These are phyloP conservation scores for Athelia sp. DNA, from an alignment of 1,284 basidiomycete genomes.

Conservation along the genomic window DNA sequence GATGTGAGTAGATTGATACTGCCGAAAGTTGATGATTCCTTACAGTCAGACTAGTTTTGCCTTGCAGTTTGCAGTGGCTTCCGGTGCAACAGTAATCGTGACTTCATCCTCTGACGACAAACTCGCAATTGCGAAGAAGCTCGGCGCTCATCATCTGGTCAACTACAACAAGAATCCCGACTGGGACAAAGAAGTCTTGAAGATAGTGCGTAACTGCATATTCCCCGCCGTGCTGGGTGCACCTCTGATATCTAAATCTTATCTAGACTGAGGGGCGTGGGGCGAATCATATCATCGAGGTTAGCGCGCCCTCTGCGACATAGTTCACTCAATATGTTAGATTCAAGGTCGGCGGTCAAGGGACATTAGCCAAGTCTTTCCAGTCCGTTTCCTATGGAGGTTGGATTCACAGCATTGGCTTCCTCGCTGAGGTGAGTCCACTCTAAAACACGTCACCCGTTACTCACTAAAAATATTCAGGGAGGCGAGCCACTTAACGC, in stretches of 20 bases:
- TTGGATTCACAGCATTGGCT: slow-evolving; percentile 45
- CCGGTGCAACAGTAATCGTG: slow-evolving; percentile 42
- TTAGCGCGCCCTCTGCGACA: slow-evolving; percentile 13
- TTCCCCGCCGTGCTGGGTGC: neutral
- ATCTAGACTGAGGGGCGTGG: slow-evolving; percentile 27
- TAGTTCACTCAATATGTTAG: neutral
- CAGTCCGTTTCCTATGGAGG: slow-evolving; percentile 38
- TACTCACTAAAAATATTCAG: neutral
- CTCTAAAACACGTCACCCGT: too few relatives aligned
- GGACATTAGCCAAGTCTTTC: slow-evolving; percentile 42
- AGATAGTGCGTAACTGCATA: slow-evolving; percentile 18
- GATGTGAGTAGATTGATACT: slow-evolving; percentile 21
- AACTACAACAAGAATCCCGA: slow-evolving; percentile 42
- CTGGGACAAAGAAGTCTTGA: slow-evolving; percentile 39
- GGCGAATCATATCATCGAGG: slow-evolving; percentile 37
- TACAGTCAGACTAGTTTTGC: slow-evolving; percentile 23
- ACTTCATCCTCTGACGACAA: slow-evolving; percentile 49
- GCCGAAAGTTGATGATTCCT: neutral
- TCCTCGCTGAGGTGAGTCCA: slow-evolving; percentile 30
- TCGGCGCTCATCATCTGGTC: slow-evolving; percentile 37
- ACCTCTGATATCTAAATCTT: neutral
- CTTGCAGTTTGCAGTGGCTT: slow-evolving; percentile 38
- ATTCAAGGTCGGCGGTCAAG: slow-evolving; percentile 47
- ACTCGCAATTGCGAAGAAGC: slow-evolving; percentile 28
- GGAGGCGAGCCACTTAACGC: slow-evolving; percentile 11